Evolutionary conservation across 331 rosid species (phyloP), one percentile per base, ranked within the genome.

Genomic region (Acacia concinna): DNA sequence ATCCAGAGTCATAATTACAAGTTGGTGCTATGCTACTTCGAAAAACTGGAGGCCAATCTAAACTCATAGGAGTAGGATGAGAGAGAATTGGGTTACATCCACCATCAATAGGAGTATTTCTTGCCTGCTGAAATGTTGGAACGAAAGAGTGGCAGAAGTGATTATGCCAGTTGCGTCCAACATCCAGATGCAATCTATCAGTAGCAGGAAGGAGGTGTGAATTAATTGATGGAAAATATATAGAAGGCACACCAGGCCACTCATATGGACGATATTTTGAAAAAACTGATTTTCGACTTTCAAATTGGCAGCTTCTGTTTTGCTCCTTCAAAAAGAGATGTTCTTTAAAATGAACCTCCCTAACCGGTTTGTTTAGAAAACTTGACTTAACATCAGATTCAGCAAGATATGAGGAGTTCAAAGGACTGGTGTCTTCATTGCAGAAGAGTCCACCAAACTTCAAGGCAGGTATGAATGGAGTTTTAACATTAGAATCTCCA

Each of bases 171-270:
- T 96, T 87, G 71, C 84, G 93, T 80, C 98, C 96, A 79, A 87
- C 99, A 89, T 96, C 99, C 80, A 96, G 86, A 90, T 96, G 98
- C 90, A 96, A 83, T 68, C 99, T 92, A 77, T 96, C 99, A 51
- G 99, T 91, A 65, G 98, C 98, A 56, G 92, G 94, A 71, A 94
- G 99, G 79, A 93, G 90, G 81, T 90, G 94, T 17, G 97, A 85
- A 82, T 91, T 87, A 79, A 87, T 84, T 54, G 94, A 86, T 54
- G 96, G 94, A 82, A 88, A 87, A 84, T 91, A 93, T 31, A 89
- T 75, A 68, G 98, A 84, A 75, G 98, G 93, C 80, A 95, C 90
- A 78, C 91, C 89, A 44, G 97, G 98, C 96, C 96, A 93, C 86
- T 95, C 99, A 85, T 89, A 91, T 25, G 90, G 92, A 83, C 84